phyloP scores from a whole-genome alignment of 345 rosid genomes.

The Bretschneidera sinensis region DNA sequence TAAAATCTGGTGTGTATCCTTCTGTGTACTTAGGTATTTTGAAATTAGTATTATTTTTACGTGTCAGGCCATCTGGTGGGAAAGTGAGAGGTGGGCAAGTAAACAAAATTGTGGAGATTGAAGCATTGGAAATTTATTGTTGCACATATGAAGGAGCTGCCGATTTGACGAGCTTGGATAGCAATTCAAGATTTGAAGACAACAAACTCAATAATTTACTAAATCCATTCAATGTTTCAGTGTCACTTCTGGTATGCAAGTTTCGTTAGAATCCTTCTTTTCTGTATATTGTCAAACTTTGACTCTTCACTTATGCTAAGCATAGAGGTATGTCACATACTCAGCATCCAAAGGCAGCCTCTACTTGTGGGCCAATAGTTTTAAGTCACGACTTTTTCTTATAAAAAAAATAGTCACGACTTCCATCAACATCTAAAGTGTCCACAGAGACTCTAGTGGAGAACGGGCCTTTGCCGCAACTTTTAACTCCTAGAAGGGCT shows the following conservation, averaged over 20 bases:
- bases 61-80: conserved; percentile 27
- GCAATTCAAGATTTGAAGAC: conserved; percentile 36
- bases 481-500: too few relatives aligned
- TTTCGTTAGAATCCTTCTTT: background rate
- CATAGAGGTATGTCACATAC: too few relatives aligned
- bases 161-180: conserved; percentile 32
- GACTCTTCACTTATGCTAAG: too few relatives aligned
- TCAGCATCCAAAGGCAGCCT: too few relatives aligned
- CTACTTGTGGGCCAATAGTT: too few relatives aligned
- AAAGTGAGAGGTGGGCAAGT: conserved; percentile 61
- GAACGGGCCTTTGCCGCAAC: too few relatives aligned
- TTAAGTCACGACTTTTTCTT: too few relatives aligned
- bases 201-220: conserved; percentile 43
- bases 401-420: too few relatives aligned
- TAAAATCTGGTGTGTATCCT: background rate
- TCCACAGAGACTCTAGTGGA: too few relatives aligned
- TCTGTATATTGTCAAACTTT: background rate
- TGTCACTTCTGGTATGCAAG: conserved; percentile 57
- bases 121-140: conserved; percentile 76
- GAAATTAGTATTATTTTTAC: conserved; percentile 15
- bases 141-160: conserved; percentile 35
- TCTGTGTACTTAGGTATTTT: conserved; percentile 9
- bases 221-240: conserved; percentile 52
- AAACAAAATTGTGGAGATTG: conserved; percentile 58
- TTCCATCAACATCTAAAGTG: too few relatives aligned